Base-by-base conservation (phyloP, 2,329 filamentous ascomycete genomes). In the Zymoseptoria tritici region DNA sequence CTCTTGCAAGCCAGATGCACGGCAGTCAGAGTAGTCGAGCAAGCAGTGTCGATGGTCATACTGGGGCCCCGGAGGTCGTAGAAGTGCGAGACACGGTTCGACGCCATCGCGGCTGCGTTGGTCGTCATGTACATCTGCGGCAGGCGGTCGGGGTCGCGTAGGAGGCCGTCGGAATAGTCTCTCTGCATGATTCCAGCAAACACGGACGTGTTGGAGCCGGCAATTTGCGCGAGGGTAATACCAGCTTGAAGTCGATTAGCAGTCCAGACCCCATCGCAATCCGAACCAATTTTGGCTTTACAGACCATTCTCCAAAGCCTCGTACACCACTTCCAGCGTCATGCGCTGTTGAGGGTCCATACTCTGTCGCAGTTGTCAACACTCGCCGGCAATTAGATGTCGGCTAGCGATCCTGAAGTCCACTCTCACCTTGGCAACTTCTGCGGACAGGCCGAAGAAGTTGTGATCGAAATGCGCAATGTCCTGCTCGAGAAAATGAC, bases 1-100 rank as follows among this genome's bases (percentile, higher is more conserved):
- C 62, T 51, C 22, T 70, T 66, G 8, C 71, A 68, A 11, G 69
- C 72, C 19, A 68, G 65, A 52, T 76, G 73, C 2, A 74, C 51
- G 5, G 73, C 73, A 31, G 72, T 61, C 13, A 80, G 62, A 54
- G 71, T 74, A 0, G 75, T 75, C 0, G 77, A 79, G 55, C 78
- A 80, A 1, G 78, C 78, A 0, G 78, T 80, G 46, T 80, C 77
- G 16, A 80, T 71, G 0, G 75, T 77, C 66, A 78, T 73, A 1
- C 69, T 73, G 0, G 78, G 74, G 0, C 78, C 75, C 9, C 51
- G 53, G 46, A 49, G 19, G 46, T 49, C 19, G 46, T 49, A 49
- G 46, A 49, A 49, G 13, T 20, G 19, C 13, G 13, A 16, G 46
- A 49, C 13, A 20, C 46, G 46, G 19, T 49, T 49, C 46, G 46